Percentiles rank a stretch among this genome's conserved stretches.
These are phyloP conservation scores for Cymbidium sinense DNA, from an alignment of 106 monocot genomes.

Conservation along the genomic window DNA sequence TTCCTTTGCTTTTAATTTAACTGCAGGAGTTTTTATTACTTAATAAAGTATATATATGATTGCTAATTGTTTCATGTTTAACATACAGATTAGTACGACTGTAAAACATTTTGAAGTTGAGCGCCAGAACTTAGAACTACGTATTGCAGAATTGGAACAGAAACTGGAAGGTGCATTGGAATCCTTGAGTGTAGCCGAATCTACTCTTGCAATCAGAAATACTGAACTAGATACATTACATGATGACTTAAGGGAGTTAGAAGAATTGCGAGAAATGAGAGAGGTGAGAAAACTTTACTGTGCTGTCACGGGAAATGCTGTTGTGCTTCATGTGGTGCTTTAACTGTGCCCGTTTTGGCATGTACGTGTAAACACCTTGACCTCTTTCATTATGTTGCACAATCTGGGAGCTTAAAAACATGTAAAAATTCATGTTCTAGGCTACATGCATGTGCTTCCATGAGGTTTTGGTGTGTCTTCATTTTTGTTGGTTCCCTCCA, in stretches of 20 bases:
- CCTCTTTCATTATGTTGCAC: neutral
- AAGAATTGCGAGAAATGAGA: conserved; percentile 90
- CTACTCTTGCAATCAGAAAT: conserved; percentile 49
- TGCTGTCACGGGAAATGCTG: neutral
- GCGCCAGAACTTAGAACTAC: conserved; percentile 31
- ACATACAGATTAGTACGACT: conserved; percentile 32
- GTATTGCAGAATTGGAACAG: conserved; percentile 62
- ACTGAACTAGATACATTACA: conserved; percentile 60
- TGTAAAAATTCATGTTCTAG: neutral
- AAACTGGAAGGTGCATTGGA: conserved; percentile 35
- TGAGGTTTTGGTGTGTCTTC: neutral
- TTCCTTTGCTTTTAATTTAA: neutral
- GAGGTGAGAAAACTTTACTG: conserved; percentile 35
- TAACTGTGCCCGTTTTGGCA: too few relatives aligned
- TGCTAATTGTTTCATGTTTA: conserved; percentile 7
- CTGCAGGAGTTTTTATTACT: neutral
- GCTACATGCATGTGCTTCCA: neutral
- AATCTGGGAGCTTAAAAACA: neutral
- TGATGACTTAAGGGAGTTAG: conserved; percentile 70
- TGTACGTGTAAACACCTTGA: too few relatives aligned
- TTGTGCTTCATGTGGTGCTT: too few relatives aligned
- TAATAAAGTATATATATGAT: neutral
- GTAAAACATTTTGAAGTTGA: conserved; percentile 61
- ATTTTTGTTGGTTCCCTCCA: neutral
- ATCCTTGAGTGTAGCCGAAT: conserved; percentile 51